A percentile compares a stretch with the other conserved stretches of the same genome.
These are phyloP conservation scores for Cladosporium sp. DNA, from an alignment of 2,329 filamentous ascomycete species.

Conservation along the genomic window DNA sequence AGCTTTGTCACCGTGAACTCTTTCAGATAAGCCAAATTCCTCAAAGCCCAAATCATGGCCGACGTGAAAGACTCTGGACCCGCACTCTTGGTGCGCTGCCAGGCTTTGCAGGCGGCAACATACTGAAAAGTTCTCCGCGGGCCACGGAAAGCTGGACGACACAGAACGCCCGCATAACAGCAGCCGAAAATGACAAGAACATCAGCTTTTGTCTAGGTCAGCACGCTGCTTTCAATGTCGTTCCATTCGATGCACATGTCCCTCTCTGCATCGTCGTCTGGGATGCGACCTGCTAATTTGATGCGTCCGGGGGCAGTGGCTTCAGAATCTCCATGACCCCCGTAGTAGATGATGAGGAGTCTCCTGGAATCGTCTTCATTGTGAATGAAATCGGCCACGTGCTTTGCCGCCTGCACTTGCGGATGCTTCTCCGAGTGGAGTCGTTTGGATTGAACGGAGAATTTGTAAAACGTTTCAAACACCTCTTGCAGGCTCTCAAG, in stretches of 20 bases:
- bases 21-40: not conserved
- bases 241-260: constrained; percentile 1
- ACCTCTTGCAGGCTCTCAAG: not conserved
- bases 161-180: constrained; percentile 2
- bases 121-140: constrained; percentile 2
- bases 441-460: not conserved
- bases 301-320: not conserved
- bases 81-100: not conserved
- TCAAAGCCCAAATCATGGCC: constrained; percentile 6
- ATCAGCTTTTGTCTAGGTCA: not conserved
- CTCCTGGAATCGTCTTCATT: not conserved
- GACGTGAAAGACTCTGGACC: constrained; percentile 8
- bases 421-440: not conserved
- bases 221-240: not conserved
- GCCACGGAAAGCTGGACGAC: not conserved
- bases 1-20: constrained; percentile 1
- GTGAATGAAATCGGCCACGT: not conserved
- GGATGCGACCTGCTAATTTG: not conserved
- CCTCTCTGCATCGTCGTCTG: not conserved
- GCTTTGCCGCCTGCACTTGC: constrained; percentile 1
- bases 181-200: constrained; percentile 10
- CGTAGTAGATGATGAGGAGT: constrained; percentile 3
- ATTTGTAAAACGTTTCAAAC: not conserved
- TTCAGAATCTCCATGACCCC: not conserved
- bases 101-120: constrained; percentile 7